Evolutionary conservation across 805 yeast species (phyloP), one percentile per base, ranked within the genome.

Genomic region (Pichia scutulata): DNA sequence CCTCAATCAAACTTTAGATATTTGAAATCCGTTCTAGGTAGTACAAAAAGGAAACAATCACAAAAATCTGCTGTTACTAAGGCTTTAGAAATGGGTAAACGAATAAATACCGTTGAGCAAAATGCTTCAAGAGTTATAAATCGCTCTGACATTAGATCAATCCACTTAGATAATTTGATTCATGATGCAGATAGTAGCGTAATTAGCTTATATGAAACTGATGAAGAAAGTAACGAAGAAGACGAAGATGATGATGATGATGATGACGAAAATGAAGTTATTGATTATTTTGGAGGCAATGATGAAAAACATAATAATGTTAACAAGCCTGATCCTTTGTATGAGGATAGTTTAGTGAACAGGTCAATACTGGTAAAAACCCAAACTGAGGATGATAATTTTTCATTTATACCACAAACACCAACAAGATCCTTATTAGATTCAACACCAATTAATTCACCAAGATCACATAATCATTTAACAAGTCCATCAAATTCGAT

Each of bases 1-100:
- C 62, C 69, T 4, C 66, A 67, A 2, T 57, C 57, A 24, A 63
- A 57, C 43, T 66, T 66, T 49, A 59, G 61, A 42, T 67, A 68
- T 25, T 50, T 67, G 37, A 60, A 61, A 41, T 62, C 65, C 1
- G 51, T 64, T 37, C 42, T 65, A 36, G 48, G 43, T 24, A 40
- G 40, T 18, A 48, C 57, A 46, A 50, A 51, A 10, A 54, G 52
- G 39, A 49, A 50, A 23, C 41, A 49, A 8, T 49, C 55, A 8
- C 44, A 37, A 19, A 56, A 56, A n/a, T 44, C 57, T 2, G 63
- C 60, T 9, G 55, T 54, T 3, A 54, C 55, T 5, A 46, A 57
- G 7, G 67, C 64, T 0, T 50, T 54, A 13, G 62, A 62, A 23
- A 44, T 58, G 44, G 67, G 62, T 1, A 58, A 63, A 12, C 55